Percentiles rank a stretch among this genome's conserved stretches.
These are phyloP conservation scores for Talaromyces nanjingensis DNA, from an alignment of 495 filamentous ascomycete genomes.

Conservation along the genomic window DNA sequence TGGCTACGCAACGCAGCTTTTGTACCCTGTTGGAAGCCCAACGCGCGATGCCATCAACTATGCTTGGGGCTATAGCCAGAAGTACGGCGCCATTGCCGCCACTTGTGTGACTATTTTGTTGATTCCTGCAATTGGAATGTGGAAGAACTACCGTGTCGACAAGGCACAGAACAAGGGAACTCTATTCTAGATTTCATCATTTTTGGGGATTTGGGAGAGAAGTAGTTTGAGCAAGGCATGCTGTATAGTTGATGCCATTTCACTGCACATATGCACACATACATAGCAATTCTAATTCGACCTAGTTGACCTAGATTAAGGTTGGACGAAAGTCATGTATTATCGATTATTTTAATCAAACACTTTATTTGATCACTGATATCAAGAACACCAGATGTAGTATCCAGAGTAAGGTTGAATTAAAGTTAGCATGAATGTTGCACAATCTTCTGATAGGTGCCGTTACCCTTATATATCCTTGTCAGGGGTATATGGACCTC, in stretches of 20 bases:
- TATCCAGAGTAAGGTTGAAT: neutral
- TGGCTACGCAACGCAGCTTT: conserved; percentile 41
- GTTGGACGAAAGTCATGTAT: neutral
- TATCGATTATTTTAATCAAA: neutral
- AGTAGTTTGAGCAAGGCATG: neutral
- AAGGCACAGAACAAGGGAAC: conserved; percentile 41
- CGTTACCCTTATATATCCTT: neutral
- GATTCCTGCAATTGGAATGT: conserved; percentile 31
- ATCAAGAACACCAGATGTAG: neutral
- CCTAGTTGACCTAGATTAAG: neutral
- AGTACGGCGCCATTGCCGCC: conserved; percentile 50
- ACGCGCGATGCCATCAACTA: conserved; percentile 47
- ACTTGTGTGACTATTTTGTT: conserved; percentile 30
- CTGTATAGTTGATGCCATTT: neutral
- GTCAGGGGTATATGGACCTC: neutral
- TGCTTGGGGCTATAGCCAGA: conserved; percentile 56
- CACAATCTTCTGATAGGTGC: neutral
- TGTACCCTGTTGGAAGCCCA: conserved; percentile 44
- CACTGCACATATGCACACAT: neutral
- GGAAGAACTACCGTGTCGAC: conserved; percentile 40
- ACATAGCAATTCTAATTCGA: neutral
- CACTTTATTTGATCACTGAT: neutral
- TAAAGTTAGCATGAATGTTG: neutral
- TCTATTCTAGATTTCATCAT: conserved; percentile 4
- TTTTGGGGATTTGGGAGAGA: neutral